Evolutionary conservation across 2,329 filamentous ascomycete genomes (phyloP), one percentile per base, ranked within the genome.

Genomic region (Whalleya microplaca): DNA sequence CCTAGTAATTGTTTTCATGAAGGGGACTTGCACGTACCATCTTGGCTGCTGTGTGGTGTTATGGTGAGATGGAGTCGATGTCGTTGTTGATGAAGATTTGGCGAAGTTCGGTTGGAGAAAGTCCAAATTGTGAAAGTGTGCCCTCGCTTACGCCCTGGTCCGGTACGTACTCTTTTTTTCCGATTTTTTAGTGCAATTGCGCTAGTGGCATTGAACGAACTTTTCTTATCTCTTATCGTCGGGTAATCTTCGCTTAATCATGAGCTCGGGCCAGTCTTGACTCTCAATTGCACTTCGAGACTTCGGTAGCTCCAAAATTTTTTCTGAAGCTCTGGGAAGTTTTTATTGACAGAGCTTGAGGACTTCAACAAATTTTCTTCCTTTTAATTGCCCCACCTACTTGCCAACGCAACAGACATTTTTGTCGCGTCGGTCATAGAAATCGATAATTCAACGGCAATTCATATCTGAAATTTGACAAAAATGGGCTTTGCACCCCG

Each of bases 41-140:
- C 77, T 83, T 79, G 78, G 75, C 78, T 78, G 76, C 77, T 77
- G 74, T 68, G 66, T 73, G 72, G 75, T 74, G 77, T 76, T 75
- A 75, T 77, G 77, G 77, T 77, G 77, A 80, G 79, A 79, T 77
- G 78, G 77, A 76, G 76, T 81, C 80, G 78, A 76, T 76, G 73
- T 76, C 76, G 75, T 77, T 79, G 75, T 73, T 75, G 75, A 72
- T 74, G 73, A 74, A 73, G 74, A 79, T 76, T 71, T 72, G 62
- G 65, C 73, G 70, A 73, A 69, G 72, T 78, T 74, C 64, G 70
- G 63, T 64, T 67, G 69, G 68, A 65, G 64, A 61, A 75, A 53
- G 62, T 64, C 65, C 72, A 76, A 80, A 78, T 72, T 76, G 75
- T 75, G 75, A 75, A 75, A 71, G 70, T 72, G 73, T 78, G 73